Evolutionary conservation across 2,329 filamentous ascomycete genomes (phyloP), one percentile per base, ranked within the genome.

Genomic region (Rhytidhysteron rufulum): DNA sequence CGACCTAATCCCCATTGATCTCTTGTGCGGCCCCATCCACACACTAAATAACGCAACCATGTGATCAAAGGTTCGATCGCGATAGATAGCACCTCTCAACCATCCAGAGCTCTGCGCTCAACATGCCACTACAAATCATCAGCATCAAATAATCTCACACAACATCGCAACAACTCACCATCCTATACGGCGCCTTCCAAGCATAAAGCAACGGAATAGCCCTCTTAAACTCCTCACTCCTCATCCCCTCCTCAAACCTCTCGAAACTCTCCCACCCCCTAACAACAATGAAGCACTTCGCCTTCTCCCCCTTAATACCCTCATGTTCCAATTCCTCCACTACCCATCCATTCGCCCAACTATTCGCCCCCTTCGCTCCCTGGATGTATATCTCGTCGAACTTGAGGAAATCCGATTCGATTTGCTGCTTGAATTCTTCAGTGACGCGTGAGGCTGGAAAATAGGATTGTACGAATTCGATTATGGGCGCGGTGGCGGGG

Each of bases 241-340:
- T 35, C 13, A 47, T 20, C 19, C 40, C 20, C 38, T 47, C 11
- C 41, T 48, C 45, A 16, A 48, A 48, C 29, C 21, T 15, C 22
- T 36, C 37, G 44, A 48, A 43, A 29, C 31, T 47, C 19, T 48
- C 39, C 45, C 45, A 48, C 15, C 45, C 44, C 36, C 37, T 44
- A 18, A 35, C 27, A 39, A 47, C 30, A 10, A 48, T 32, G 31
- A 47, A 48, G 27, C 45, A 47, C 29, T 32, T 44, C 5, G 45
- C 44, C 37, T 44, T 48, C 44, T 44, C 45, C 8, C 33, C 45
- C 37, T 44, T 16, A 20, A 47, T 41, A 18, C 24, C 25, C 24
- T 34, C 44, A 37, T 48, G 44, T 33, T 41, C 30, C 24, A 40
- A 40, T 33, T 48, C 45, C 44, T 13, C 45, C 45, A 41, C 24